These are phyloP conservation scores for Salvia rosmarinus DNA, from an alignment of 257 asterid genomes.

Conservation along the genomic window DNA sequence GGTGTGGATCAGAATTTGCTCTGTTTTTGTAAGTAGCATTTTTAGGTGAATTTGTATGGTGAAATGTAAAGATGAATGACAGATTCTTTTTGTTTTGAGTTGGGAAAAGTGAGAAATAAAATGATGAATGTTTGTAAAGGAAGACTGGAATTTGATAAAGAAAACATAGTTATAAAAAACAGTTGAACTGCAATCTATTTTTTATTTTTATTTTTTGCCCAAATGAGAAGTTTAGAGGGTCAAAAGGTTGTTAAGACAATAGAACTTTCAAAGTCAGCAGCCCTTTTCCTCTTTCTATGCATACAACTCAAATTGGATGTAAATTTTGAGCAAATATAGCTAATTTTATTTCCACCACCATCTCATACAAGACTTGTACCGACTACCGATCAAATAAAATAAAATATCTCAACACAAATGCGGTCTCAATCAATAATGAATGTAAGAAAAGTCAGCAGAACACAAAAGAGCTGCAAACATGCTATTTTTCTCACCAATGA, in stretches of 20 bases:
- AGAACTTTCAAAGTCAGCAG: neutral
- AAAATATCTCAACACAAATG: neutral
- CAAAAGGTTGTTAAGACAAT: slow-evolving; percentile 18
- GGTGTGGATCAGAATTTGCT: neutral
- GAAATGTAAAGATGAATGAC: neutral
- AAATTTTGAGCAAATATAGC: too few relatives aligned
- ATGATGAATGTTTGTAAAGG: too few relatives aligned
- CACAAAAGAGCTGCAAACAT: neutral
- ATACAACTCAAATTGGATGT: too few relatives aligned
- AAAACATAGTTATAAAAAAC: neutral
- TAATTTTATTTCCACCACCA: too few relatives aligned
- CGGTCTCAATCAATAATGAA: neutral
- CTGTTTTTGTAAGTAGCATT: neutral
- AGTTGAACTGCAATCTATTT: neutral
- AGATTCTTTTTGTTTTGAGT: neutral
- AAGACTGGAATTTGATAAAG: too few relatives aligned
- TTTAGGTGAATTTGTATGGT: neutral
- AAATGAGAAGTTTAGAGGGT: neutral
- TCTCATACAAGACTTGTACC: too few relatives aligned
- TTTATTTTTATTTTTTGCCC: neutral
- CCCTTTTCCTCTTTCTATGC: too few relatives aligned
- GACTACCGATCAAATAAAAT: neutral
- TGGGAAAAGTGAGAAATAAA: neutral
- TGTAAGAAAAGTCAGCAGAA: neutral
- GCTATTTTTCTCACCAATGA: slow-evolving; percentile 14